phyloP scores from a whole-genome alignment of 495 filamentous ascomycete species.

The Xylaria grammica region DNA sequence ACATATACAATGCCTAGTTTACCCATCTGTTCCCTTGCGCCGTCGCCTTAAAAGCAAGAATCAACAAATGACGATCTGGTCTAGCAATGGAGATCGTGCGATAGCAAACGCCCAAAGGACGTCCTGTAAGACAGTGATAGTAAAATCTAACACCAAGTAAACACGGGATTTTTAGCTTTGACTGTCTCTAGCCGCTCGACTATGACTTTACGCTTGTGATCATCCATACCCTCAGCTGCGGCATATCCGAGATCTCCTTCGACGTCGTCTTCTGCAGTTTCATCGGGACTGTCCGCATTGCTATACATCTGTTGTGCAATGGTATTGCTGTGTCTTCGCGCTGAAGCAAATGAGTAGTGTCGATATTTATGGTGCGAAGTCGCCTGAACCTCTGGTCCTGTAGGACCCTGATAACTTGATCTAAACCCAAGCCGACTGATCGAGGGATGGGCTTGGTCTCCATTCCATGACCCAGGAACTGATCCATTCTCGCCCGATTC shows the following conservation, averaged over 20 bases:
- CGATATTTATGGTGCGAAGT: conserved; percentile 7
- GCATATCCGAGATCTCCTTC: conserved; percentile 95
- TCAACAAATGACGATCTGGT: conserved; percentile 4
- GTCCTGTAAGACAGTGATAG: not conserved
- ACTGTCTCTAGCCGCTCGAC: conserved; percentile 94
- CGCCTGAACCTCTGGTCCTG: conserved; percentile 22
- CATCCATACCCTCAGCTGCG: conserved; percentile 91
- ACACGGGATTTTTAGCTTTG: conserved; percentile 92
- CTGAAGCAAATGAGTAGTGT: conserved; percentile 16
- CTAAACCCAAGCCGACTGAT: conserved; percentile 21
- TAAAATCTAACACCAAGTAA: conserved; percentile 85
- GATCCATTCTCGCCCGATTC: conserved; percentile 25
- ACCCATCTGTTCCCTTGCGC: conserved; percentile 2
- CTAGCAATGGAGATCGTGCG: not conserved
- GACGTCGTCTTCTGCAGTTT: conserved; percentile 71
- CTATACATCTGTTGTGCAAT: conserved; percentile 52
- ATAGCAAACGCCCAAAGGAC: not conserved
- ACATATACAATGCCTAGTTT: not conserved
- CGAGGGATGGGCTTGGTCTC: conserved; percentile 14
- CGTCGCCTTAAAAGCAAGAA: not conserved
- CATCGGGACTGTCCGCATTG: conserved; percentile 36
- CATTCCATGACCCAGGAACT: conserved; percentile 12
- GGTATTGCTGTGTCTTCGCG: conserved; percentile 41
- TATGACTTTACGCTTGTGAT: conserved; percentile 88
- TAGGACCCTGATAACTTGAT: conserved; percentile 44